Conservation (phyloP, 1,139 yeast genomes). For the Yamadazyma dushanensis region DNA sequence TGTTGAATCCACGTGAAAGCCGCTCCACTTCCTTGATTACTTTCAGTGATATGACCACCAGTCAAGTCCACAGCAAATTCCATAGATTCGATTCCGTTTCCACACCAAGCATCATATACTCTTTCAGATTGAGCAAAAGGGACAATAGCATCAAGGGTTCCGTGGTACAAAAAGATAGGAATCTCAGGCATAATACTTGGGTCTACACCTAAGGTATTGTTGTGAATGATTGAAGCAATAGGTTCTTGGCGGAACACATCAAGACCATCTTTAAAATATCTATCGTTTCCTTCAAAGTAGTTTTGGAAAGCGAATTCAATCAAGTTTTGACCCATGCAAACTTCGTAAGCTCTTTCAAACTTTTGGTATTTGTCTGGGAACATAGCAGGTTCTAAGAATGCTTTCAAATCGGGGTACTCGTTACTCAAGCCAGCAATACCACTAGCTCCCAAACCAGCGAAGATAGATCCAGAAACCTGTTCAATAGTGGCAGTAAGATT, state of each 20-base stretch:
- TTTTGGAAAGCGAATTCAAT: constrained; percentile 15
- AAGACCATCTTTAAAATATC: constrained; percentile 19
- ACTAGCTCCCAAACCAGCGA: constrained; percentile 29
- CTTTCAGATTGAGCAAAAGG: constrained; percentile 26
- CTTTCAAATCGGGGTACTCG: constrained; percentile 25
- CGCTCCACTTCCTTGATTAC: constrained; percentile 29
- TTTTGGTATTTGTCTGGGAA: constrained; percentile 14
- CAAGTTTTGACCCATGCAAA: constrained; percentile 17
- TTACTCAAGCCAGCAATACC: constrained; percentile 30
- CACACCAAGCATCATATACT: constrained; percentile 33
- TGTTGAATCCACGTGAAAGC: constrained; percentile 28
- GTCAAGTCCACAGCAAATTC: constrained; percentile 27
- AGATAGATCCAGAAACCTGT: constrained; percentile 23
- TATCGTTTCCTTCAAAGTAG: constrained; percentile 17
- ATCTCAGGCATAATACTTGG: constrained; percentile 24
- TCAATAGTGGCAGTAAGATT: constrained; percentile 25
- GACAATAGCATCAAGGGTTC: constrained; percentile 27
- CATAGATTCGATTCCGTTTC: constrained; percentile 27
- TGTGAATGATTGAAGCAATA: constrained; percentile 16
- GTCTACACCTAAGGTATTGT: constrained; percentile 23
- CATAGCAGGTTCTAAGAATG: constrained; percentile 10
- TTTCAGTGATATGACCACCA: constrained; percentile 30
- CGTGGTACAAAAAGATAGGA: constrained; percentile 37
- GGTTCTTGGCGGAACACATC: constrained; percentile 17
- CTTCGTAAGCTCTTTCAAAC: constrained; percentile 16